Evolutionary conservation across 2,329 filamentous ascomycete genomes (phyloP).

Genomic region (Drechslerella dactyloides): DNA sequence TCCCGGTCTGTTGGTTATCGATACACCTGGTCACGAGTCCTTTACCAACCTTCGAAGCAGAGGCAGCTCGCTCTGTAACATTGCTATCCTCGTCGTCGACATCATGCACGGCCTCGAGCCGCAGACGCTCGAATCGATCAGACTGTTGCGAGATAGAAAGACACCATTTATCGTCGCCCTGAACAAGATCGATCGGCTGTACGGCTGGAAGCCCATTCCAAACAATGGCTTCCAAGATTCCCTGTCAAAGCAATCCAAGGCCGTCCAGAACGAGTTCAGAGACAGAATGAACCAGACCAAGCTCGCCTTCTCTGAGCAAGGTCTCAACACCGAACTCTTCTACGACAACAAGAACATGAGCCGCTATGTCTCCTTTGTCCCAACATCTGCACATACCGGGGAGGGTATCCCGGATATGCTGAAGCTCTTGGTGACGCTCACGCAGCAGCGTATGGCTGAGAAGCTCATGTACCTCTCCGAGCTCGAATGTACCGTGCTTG

Average conservation of each 20-base stretch:
- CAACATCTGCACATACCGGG: slow-evolving; percentile 96
- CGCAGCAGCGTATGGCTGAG: slow-evolving; percentile 95
- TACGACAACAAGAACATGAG: slow-evolving; percentile 99
- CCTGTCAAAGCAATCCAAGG: slow-evolving; percentile 85
- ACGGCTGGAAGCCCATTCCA: slow-evolving; percentile 97
- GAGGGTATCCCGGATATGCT: slow-evolving; percentile 99
- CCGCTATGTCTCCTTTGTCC: slow-evolving; percentile 90
- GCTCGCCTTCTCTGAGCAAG: slow-evolving; percentile 91
- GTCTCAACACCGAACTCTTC: slow-evolving; percentile 96
- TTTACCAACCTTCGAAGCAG: slow-evolving; percentile 97
- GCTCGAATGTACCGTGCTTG: slow-evolving; percentile 94
- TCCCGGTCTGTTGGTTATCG: slow-evolving; percentile 92
- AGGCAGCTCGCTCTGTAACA: slow-evolving; percentile 98
- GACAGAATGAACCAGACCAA: slow-evolving; percentile 90
- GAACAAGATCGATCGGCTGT: slow-evolving; percentile 99
- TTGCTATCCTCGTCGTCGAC: slow-evolving; percentile 97
- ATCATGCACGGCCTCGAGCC: slow-evolving; percentile 99
- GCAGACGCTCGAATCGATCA: slow-evolving; percentile 97
- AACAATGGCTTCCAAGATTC: slow-evolving; percentile 98
- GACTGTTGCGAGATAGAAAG: slow-evolving; percentile 85
- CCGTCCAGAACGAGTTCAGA: slow-evolving; percentile 90
- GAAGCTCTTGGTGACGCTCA: slow-evolving; percentile 88
- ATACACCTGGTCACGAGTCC: slow-evolving; percentile 99
- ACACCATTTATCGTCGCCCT: slow-evolving; percentile 98
- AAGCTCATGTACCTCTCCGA: slow-evolving; percentile 98